phyloP scores from a whole-genome alignment of 2,329 filamentous ascomycete genomes.

The Akanthomyces muscarius region DNA sequence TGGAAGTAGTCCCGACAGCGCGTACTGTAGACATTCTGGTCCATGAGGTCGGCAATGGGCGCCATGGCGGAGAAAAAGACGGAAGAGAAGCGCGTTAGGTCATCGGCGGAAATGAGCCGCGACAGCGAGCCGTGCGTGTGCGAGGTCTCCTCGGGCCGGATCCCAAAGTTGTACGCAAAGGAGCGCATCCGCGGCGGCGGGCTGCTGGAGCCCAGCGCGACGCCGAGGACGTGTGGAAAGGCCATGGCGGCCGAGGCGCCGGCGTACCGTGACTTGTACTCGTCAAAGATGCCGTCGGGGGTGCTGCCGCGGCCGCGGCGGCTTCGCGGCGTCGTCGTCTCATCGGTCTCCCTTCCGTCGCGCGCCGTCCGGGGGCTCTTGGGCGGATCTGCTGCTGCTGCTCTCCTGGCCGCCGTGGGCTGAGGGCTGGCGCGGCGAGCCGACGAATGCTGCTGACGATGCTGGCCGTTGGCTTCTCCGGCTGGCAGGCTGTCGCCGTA shows the following conservation, averaged over 20 bases:
- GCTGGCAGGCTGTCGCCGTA: slow-evolving; percentile 15
- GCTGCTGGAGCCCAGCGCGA: slow-evolving; percentile 21
- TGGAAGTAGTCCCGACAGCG: slow-evolving; percentile 23
- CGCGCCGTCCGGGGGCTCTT: background rate
- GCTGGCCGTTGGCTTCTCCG: background rate
- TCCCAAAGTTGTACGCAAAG: slow-evolving; percentile 25
- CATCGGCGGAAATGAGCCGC: slow-evolving; percentile 21
- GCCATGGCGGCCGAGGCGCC: slow-evolving; percentile 23
- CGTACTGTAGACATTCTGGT: slow-evolving; percentile 17
- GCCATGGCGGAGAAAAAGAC: slow-evolving; percentile 22
- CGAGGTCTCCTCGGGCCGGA: slow-evolving; percentile 22
- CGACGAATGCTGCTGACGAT: background rate
- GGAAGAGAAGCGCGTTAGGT: slow-evolving; percentile 21
- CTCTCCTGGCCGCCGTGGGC: background rate
- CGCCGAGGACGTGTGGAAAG: slow-evolving; percentile 23
- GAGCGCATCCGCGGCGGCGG: slow-evolving; percentile 21
- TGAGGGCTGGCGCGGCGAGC: background rate
- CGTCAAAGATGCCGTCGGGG: slow-evolving; percentile 21
- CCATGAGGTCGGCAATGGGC: slow-evolving; percentile 20
- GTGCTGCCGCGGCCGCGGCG: background rate
- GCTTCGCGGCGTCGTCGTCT: background rate
- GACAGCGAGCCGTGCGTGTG: background rate
- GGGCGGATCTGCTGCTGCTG: background rate
- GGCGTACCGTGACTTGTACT: slow-evolving; percentile 21
- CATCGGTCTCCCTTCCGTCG: background rate